Percentiles rank a stretch among this genome's conserved stretches.
Conservation (phyloP, 148 eudicot genomes). For the Cornus florida region DNA sequence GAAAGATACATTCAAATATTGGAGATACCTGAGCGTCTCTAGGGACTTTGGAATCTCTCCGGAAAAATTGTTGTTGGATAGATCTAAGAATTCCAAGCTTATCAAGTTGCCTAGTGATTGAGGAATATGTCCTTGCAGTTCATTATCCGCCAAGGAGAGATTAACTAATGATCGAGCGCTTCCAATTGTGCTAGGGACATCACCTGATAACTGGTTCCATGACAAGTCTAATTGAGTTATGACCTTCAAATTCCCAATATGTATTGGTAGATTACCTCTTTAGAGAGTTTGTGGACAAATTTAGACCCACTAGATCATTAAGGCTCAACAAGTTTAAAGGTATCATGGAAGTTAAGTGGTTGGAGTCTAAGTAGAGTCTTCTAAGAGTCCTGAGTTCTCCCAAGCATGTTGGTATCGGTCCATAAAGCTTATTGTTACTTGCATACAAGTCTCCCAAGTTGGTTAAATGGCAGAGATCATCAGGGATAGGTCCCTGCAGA, state of each 20-base stretch:
- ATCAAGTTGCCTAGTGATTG: not conserved
- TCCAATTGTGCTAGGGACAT: not conserved
- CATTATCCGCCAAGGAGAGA: not conserved
- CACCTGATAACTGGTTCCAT: not conserved
- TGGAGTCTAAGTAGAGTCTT: not conserved
- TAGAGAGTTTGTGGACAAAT: not conserved
- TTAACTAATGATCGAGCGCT: not conserved
- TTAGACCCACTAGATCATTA: not conserved
- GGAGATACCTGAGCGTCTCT: not conserved
- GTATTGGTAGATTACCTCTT: not conserved
- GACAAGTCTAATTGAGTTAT: not conserved
- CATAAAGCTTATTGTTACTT: slow-evolving; percentile 5
- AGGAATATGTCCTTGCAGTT: slow-evolving; percentile 1
- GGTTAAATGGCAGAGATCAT: no score
- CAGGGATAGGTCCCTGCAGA: no score
- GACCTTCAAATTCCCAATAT: not conserved
- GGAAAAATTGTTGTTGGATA: slow-evolving; percentile 5
- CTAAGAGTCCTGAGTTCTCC: not conserved
- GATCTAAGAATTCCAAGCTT: slow-evolving; percentile 1
- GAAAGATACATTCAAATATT: not conserved
- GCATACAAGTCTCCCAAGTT: not conserved
- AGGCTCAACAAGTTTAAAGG: not conserved
- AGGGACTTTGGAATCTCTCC: slow-evolving; percentile 5
- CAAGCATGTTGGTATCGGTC: slow-evolving; percentile 10
- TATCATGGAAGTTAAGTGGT: no score